Evolutionary conservation across 352 stramenopile species (phyloP), one percentile per base, ranked within the genome.

Genomic region (Elongisporangium prolatum): DNA sequence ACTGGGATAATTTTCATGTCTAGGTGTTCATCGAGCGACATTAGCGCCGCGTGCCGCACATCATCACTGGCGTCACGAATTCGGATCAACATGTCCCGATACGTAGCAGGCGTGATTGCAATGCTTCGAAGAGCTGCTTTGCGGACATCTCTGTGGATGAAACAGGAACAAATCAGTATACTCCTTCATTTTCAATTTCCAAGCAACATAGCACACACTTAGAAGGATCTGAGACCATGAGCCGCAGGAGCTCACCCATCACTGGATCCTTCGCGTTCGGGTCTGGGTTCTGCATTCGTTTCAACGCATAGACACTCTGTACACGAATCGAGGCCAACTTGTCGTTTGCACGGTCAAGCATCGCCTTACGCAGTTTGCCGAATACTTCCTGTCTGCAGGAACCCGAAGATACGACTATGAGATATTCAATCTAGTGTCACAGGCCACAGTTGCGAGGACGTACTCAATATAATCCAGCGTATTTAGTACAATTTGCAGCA

Each of bases 11-110:
- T 76, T 38, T 73, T 64, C 48, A 90, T 62, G 52, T 68, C 54
- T 50, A 82, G 64, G 13, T 71, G 48, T 17, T 71, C 71, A 37
- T 72, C 71, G 9, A 91, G 72, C 6, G 79, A 73, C n/a, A 67
- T 54, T 60, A 90, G 89, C 6, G 77, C 80, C 11, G 76, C 71
- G 24, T 72, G 62, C 2, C 84, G 84, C 14, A 93, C 81, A 21
- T 91, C 81, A 50, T 86, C 75, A 56, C 65, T 88, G 5, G 74
- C 65, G 52, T 93, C 84, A 16, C 84, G 81, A n/a, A 88, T 81
- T n/a, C 84, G 84, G n/a, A 89, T 70, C 7, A 90, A 64, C 21
- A 93, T 55, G 21, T 88, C 75, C 10, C 69, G 57, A 51, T 80
- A 84, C 20, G 71, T 61, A 16, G 71, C 56, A n/a, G 67, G 57